A percentile compares a stretch with the other conserved stretches of the same genome.
Evolutionary conservation across 495 filamentous ascomycete genomes (phyloP).

Genomic region (Parathielavia hyrcaniae): DNA sequence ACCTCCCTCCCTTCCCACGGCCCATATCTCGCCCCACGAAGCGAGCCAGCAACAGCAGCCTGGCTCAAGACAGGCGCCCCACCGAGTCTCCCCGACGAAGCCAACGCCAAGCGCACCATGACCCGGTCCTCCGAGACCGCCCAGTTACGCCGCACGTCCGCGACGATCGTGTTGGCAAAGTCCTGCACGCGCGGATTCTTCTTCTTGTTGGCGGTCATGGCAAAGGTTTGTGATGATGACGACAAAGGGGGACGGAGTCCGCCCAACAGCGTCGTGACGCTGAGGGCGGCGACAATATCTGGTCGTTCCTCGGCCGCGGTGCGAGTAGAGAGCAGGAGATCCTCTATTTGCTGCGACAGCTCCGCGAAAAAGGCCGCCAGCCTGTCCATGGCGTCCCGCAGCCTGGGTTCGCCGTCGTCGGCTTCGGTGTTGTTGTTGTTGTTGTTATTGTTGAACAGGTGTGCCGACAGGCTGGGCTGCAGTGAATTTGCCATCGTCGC

Average conservation of each 20-base stretch:
- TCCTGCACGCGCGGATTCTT: conserved; percentile 22
- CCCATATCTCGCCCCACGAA: conserved; percentile 25
- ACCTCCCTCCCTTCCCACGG: conserved; percentile 25
- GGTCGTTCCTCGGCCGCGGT: not conserved
- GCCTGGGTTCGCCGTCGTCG: not conserved
- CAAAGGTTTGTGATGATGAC: not conserved
- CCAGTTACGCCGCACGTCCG: conserved; percentile 40
- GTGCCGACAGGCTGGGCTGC: conserved; percentile 18
- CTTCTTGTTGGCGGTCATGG: not conserved
- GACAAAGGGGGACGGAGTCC: no score
- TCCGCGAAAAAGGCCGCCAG: conserved; percentile 5
- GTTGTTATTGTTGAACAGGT: conserved; percentile 15
- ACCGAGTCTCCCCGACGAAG: conserved; percentile 11
- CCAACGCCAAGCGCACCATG: conserved; percentile 30
- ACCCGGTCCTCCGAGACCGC: conserved; percentile 27
- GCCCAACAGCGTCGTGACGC: no score
- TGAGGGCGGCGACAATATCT: no score
- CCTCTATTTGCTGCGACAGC: not conserved
- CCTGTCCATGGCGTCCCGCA: not conserved
- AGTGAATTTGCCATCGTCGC: conserved; percentile 14
- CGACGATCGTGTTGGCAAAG: conserved; percentile 33
- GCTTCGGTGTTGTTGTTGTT: conserved; percentile 4
- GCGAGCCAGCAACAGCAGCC: not conserved
- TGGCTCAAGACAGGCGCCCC: not conserved
- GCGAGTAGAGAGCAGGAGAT: not conserved